Conservation (phyloP, 495 filamentous ascomycete genomes). For the Penicillium diatomitis region DNA sequence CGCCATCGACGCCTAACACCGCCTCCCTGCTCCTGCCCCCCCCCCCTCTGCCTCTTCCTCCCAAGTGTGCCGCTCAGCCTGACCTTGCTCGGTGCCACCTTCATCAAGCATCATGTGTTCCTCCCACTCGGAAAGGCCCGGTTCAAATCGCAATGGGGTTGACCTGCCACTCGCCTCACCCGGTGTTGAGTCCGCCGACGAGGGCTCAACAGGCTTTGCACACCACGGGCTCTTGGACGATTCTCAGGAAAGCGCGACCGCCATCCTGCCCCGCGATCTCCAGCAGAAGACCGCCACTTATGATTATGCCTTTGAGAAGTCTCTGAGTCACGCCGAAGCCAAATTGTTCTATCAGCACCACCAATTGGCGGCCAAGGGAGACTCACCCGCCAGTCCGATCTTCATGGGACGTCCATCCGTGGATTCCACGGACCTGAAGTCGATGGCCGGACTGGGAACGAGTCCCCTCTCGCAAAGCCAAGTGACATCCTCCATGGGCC, state of each 20-base stretch:
- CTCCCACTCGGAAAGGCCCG: slow-evolving; percentile 6
- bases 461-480: slow-evolving; percentile 6
- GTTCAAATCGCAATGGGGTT: slow-evolving; percentile 21
- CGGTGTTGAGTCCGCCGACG: slow-evolving; percentile 6
- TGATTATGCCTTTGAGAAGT: slow-evolving; percentile 81
- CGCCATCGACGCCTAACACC: too few species aligned
- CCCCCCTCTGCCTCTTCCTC: background rate
- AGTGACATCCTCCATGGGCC: slow-evolving; percentile 5
- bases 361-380: slow-evolving; percentile 42
- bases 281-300: slow-evolving; percentile 75
- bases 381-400: slow-evolving; percentile 15
- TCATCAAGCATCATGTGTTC: slow-evolving; percentile 14
- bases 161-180: slow-evolving; percentile 2
- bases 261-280: slow-evolving; percentile 63
- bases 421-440: slow-evolving; percentile 7
- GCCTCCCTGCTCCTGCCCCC: too few species aligned
- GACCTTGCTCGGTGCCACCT: background rate
- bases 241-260: slow-evolving; percentile 2
- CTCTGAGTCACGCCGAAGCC: slow-evolving; percentile 81
- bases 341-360: slow-evolving; percentile 93
- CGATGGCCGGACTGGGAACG: slow-evolving; percentile 1
- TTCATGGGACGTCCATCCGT: slow-evolving; percentile 4
- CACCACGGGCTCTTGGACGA: slow-evolving; percentile 6
- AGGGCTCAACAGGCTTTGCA: slow-evolving; percentile 2
- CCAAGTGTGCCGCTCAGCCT: background rate